A percentile compares a stretch with the other conserved stretches of the same genome.
These are phyloP conservation scores for Rhizopogon vesiculosus DNA, from an alignment of 768 basidiomycete species.

Conservation along the genomic window DNA sequence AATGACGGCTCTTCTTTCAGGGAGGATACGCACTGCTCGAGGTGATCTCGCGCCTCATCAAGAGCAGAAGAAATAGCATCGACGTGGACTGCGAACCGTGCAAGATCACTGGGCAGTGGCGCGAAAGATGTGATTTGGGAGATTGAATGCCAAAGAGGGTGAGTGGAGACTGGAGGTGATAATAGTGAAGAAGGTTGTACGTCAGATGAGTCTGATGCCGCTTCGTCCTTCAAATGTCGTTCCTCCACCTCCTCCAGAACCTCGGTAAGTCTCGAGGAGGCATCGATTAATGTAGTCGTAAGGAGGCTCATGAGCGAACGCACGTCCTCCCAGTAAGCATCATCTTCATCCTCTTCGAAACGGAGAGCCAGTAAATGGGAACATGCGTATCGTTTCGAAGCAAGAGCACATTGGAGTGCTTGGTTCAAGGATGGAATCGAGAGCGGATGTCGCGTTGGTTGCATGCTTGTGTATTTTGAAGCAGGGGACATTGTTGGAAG, in stretches of 20 bases:
- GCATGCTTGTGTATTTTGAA: conserved; percentile 61
- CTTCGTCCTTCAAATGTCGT: conserved; percentile 42
- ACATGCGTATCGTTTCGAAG: conserved; percentile 73
- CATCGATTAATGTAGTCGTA: conserved; percentile 62
- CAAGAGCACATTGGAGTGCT: conserved; percentile 60
- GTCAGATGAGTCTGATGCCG: conserved; percentile 26
- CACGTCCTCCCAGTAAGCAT: conserved; percentile 83
- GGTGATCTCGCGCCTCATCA: conserved; percentile 64
- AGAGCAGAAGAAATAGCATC: conserved; percentile 65
- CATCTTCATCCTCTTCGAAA: conserved; percentile 69
- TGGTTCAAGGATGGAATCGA: conserved; percentile 60
- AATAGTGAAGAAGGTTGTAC: conserved; percentile 9
- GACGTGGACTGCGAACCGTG: conserved; percentile 70
- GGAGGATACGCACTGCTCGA: conserved; percentile 57
- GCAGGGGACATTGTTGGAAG: conserved; percentile 35
- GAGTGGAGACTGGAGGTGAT: conserved; percentile 12
- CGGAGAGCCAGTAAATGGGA: conserved; percentile 77
- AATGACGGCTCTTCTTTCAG: conserved; percentile 39
- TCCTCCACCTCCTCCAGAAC: conserved; percentile 60
- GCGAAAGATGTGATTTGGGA: conserved; percentile 49
- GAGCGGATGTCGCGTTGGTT: conserved; percentile 57
- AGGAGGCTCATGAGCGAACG: conserved; percentile 68
- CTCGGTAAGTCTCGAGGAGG: conserved; percentile 54
- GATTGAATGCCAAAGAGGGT: conserved; percentile 10
- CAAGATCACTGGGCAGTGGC: conserved; percentile 64